Conservation (phyloP, 1,284 basidiomycete species). For the Volvariella surrecta region DNA sequence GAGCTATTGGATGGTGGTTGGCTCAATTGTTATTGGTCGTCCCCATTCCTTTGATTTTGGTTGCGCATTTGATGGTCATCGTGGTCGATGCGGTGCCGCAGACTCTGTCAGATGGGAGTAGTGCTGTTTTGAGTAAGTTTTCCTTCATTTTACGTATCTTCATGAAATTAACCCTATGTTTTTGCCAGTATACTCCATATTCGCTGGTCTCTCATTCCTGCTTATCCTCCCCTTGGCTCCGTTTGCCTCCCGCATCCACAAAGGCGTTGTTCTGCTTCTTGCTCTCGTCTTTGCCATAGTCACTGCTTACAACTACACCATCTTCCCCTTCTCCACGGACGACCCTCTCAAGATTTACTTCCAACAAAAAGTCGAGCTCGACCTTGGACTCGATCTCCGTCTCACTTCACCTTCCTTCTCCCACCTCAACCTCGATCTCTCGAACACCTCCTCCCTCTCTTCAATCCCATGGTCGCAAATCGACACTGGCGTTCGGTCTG, state of each 20-base stretch:
- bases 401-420: background rate
- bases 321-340: constrained; percentile 54
- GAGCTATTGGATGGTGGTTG: constrained; percentile 52
- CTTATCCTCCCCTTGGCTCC: constrained; percentile 54
- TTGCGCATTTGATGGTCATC: constrained; percentile 46
- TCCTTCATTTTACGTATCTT: background rate
- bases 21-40: constrained; percentile 49
- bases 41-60: constrained; percentile 46
- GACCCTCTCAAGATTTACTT: constrained; percentile 64
- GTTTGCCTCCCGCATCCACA: constrained; percentile 49
- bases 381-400: constrained; percentile 9
- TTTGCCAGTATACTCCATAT: constrained; percentile 39
- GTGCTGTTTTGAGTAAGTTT: constrained; percentile 36
- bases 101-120: constrained; percentile 59
- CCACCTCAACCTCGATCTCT: constrained; percentile 11
- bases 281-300: constrained; percentile 34
- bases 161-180: background rate
- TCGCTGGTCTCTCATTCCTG: constrained; percentile 38
- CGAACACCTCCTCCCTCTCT: background rate
- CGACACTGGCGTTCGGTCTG: constrained; percentile 7
- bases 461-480: background rate
- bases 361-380: constrained; percentile 46
- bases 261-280: constrained; percentile 31
- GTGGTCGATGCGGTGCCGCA: constrained; percentile 45
- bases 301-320: constrained; percentile 35